These are phyloP conservation scores for Geranomyces variabilis DNA, from an alignment of 192 early-diverging fungal species.

Conservation along the genomic window DNA sequence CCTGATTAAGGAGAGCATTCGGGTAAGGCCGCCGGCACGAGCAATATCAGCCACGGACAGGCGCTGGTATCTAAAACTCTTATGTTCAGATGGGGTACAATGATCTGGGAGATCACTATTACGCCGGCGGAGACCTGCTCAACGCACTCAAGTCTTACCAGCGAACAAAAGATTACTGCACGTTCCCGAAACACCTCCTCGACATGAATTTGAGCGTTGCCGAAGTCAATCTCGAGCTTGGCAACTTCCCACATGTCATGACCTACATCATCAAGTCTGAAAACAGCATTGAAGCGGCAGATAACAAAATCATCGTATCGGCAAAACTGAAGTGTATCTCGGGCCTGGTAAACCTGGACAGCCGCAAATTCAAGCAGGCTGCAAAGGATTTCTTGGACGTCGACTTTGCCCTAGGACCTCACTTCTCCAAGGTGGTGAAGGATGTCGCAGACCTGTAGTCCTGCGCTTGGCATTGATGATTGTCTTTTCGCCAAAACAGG, in stretches of 20 bases:
- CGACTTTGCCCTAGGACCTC: conserved; percentile 52
- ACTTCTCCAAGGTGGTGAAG: conserved; percentile 49
- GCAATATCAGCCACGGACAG: no score
- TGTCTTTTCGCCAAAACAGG: conserved; percentile 27
- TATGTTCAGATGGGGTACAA: conserved; percentile 71
- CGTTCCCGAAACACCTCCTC: conserved; percentile 72
- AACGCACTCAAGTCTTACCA: conserved; percentile 71
- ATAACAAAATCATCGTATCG: conserved; percentile 59
- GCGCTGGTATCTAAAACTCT: background rate
- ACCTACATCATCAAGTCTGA: conserved; percentile 76
- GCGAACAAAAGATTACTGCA: conserved; percentile 77
- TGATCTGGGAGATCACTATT: conserved; percentile 80
- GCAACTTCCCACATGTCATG: conserved; percentile 71
- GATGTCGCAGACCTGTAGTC: conserved; percentile 11
- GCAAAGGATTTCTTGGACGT: conserved; percentile 66
- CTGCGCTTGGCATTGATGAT: conserved; percentile 21
- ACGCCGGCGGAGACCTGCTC: conserved; percentile 67
- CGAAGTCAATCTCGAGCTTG: conserved; percentile 68
- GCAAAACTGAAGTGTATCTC: conserved; percentile 64
- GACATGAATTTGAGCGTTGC: conserved; percentile 83
- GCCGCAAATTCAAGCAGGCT: conserved; percentile 62
- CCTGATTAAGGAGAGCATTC: conserved; percentile 82
- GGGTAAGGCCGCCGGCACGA: conserved; percentile 49
- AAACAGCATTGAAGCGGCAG: conserved; percentile 61
- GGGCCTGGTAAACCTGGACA: conserved; percentile 67